Evolutionary conservation across 768 basidiomycete genomes (phyloP).

Genomic region (Hydnum rufescens): DNA sequence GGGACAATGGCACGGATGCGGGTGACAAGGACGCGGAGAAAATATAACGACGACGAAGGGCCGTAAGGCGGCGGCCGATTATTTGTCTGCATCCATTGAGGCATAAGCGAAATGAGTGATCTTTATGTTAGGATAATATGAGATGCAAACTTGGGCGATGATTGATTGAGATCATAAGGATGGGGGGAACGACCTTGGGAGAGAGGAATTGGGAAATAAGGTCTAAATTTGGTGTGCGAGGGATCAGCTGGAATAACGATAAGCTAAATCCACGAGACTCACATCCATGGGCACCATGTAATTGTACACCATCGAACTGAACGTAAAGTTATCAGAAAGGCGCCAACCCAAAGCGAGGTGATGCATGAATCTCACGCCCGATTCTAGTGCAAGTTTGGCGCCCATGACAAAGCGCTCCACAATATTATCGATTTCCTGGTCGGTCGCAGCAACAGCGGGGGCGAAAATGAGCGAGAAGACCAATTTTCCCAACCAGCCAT

Average conservation of each 20-base stretch:
- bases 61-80: conserved; percentile 34
- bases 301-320: conserved; percentile 60
- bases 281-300: conserved; percentile 82
- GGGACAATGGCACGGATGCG: conserved; percentile 37
- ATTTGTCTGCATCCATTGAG: conserved; percentile 37
- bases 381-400: conserved; percentile 37
- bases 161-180: neutral
- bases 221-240: conserved; percentile 36
- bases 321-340: neutral
- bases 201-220: conserved; percentile 63
- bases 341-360: too few species aligned
- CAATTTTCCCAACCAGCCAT: conserved; percentile 19
- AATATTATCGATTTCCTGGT: conserved; percentile 37
- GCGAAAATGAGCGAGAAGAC: conserved; percentile 39
- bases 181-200: conserved; percentile 34
- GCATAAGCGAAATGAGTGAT: conserved; percentile 13
- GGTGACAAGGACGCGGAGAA: conserved; percentile 31
- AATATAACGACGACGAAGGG: conserved; percentile 17
- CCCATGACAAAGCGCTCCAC: conserved; percentile 46
- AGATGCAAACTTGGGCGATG: too few species aligned
- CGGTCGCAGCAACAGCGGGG: conserved; percentile 38
- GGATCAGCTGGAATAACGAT: neutral
- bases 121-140: neutral
- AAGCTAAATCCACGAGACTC: conserved; percentile 17
- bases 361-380: conserved; percentile 25